These are phyloP conservation scores for Hymenoscyphus infarciens DNA, from an alignment of 2,329 filamentous ascomycete genomes.

Conservation along the genomic window DNA sequence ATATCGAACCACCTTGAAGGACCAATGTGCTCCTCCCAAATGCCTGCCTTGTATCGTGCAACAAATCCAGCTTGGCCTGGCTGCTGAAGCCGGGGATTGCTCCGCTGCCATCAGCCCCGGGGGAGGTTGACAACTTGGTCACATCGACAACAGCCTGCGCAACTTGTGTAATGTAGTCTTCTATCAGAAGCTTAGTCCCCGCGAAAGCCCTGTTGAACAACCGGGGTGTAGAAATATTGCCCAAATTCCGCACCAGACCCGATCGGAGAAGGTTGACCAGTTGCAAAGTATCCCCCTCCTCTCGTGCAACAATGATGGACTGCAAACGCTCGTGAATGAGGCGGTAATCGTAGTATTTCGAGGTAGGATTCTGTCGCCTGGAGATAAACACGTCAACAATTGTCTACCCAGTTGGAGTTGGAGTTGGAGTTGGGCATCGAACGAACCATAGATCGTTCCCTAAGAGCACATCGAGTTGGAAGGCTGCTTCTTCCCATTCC, in stretches of 20 bases:
- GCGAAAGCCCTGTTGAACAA: constrained; percentile 83
- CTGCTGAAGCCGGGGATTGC: constrained; percentile 39
- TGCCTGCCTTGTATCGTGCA: constrained; percentile 82
- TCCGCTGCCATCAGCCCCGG: constrained; percentile 39
- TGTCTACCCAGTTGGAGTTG: not conserved
- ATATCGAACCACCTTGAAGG: constrained; percentile 85
- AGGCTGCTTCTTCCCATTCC: constrained; percentile 82
- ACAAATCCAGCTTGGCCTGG: constrained; percentile 70
- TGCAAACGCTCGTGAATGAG: constrained; percentile 76
- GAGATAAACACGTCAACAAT: constrained; percentile 16
- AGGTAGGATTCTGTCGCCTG: constrained; percentile 79
- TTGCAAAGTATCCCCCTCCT: constrained; percentile 67
- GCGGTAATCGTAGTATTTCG: constrained; percentile 79
- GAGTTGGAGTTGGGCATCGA: not conserved
- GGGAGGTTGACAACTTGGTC: constrained; percentile 58
- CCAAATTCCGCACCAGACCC: constrained; percentile 78
- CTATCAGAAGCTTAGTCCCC: constrained; percentile 85
- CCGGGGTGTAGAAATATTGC: constrained; percentile 78
- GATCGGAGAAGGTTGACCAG: constrained; percentile 78
- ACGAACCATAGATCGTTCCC: constrained; percentile 74
- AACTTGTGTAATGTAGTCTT: constrained; percentile 84
- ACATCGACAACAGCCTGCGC: constrained; percentile 79
- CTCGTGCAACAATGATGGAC: constrained; percentile 64
- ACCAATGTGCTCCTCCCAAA: constrained; percentile 85
- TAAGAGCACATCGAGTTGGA: constrained; percentile 77